Evolutionary conservation across 75 land plant species (phyloP).

Genomic region (Picea sitchensis): DNA sequence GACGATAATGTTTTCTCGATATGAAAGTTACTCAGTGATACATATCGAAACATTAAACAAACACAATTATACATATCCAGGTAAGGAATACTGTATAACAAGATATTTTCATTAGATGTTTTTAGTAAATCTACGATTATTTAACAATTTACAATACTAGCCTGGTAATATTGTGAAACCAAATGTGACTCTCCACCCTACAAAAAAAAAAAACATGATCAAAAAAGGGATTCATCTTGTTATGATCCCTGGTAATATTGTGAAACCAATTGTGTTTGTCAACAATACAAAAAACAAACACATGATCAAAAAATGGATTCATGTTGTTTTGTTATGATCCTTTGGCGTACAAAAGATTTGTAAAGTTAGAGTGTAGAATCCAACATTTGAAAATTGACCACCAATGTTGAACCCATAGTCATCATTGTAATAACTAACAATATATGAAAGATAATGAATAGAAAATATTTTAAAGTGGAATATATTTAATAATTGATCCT

Average conservation of each 20-base stretch:
- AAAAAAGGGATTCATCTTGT: too few species aligned
- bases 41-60: background rate
- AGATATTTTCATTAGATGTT: background rate
- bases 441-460: background rate
- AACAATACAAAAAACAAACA: conserved; percentile 80
- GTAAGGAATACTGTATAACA: background rate
- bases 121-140: background rate
- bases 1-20: background rate
- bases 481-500: background rate
- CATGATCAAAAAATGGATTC: conserved; percentile 95
- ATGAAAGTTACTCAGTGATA: background rate
- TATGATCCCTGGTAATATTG: too few species aligned
- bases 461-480: background rate
- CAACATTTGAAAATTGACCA: background rate
- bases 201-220: too few species aligned
- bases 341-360: conserved; percentile 93
- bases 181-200: too few species aligned
- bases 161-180: conserved; percentile 99
- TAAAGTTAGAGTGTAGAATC: conserved; percentile 2
- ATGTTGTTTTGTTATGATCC: conserved; percentile 85
- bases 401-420: background rate
- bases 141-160: conserved; percentile 9
- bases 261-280: too few species aligned
- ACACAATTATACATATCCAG: background rate
- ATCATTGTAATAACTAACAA: background rate